Percentiles rank a stretch among this genome's conserved stretches.
These are phyloP conservation scores for Epichloe sibirici DNA, from an alignment of 2,329 filamentous ascomycete species.

Conservation along the genomic window DNA sequence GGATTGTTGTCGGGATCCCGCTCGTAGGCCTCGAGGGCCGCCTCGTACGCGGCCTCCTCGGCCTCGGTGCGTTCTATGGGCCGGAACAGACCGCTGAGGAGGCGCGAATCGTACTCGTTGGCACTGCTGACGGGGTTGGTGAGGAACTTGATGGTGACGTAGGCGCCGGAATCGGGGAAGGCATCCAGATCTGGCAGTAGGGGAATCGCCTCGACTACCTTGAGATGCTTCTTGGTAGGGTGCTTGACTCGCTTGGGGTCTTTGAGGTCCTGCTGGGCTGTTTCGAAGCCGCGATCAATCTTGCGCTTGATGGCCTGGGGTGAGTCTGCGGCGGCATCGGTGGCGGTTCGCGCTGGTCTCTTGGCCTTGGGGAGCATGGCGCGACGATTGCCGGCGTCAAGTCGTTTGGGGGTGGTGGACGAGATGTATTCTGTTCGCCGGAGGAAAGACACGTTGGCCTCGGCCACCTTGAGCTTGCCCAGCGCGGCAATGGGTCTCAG, in stretches of 20 bases:
- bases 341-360: conserved; percentile 33
- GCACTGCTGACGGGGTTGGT: conserved; percentile 46
- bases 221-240: conserved; percentile 44
- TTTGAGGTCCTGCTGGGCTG: conserved; percentile 40
- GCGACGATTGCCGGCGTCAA: conserved; percentile 31
- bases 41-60: conserved; percentile 39
- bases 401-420: conserved; percentile 39
- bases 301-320: conserved; percentile 55
- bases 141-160: conserved; percentile 57
- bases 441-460: conserved; percentile 79
- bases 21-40: conserved; percentile 40
- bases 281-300: conserved; percentile 51
- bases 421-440: conserved; percentile 94
- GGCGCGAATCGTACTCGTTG: conserved; percentile 44
- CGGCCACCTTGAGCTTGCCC: conserved; percentile 67
- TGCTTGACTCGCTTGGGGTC: conserved; percentile 43
- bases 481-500: conserved; percentile 74
- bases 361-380: conserved; percentile 22
- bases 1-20: conserved; percentile 43
- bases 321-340: conserved; percentile 46
- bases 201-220: conserved; percentile 46
- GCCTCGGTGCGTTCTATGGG: conserved; percentile 44
- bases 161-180: conserved; percentile 58
- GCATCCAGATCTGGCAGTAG: conserved; percentile 54
- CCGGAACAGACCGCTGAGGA: conserved; percentile 48